These are phyloP conservation scores for Orbilia oligospora DNA, from an alignment of 2,329 filamentous ascomycete genomes.

Conservation along the genomic window DNA sequence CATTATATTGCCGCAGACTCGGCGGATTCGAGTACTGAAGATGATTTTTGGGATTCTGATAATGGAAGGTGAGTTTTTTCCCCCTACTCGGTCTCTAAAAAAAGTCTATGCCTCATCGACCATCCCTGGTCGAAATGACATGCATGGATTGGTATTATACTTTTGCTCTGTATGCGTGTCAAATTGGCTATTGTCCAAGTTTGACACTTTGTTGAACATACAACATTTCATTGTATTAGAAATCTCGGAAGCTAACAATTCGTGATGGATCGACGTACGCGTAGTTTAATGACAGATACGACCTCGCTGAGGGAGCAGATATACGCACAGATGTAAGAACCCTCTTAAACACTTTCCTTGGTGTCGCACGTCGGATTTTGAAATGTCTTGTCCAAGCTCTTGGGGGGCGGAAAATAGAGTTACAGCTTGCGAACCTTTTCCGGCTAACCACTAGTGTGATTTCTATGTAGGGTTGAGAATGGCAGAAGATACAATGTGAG, in stretches of 20 bases:
- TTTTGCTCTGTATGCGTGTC: not conserved
- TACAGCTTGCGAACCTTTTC: not conserved
- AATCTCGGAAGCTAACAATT: constrained; percentile 16
- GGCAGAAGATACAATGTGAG: constrained; percentile 59
- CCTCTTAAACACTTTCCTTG: not conserved
- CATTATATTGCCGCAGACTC: constrained; percentile 38
- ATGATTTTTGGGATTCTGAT: constrained; percentile 58
- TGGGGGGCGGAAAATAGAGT: too few relatives aligned
- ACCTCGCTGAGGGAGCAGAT: constrained; percentile 56
- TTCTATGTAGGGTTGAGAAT: constrained; percentile 50
- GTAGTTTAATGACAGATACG: constrained; percentile 60
- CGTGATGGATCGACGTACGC: not conserved
- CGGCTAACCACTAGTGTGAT: constrained; percentile 29
- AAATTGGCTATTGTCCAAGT: not conserved
- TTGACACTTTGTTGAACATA: not conserved
- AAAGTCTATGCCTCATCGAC: not conserved
- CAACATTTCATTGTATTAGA: not conserved
- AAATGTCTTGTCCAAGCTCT: not conserved
- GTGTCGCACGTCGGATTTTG: not conserved
- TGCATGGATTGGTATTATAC: constrained; percentile 22
- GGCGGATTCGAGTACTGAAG: constrained; percentile 47
- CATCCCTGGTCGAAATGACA: constrained; percentile 13
- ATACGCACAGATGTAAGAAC: constrained; percentile 59
- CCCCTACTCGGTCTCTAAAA: not conserved
- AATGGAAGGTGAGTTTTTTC: constrained; percentile 38